Conservation (phyloP, 2,329 filamentous ascomycete genomes). For the Alternaria novae-zelandiae region DNA sequence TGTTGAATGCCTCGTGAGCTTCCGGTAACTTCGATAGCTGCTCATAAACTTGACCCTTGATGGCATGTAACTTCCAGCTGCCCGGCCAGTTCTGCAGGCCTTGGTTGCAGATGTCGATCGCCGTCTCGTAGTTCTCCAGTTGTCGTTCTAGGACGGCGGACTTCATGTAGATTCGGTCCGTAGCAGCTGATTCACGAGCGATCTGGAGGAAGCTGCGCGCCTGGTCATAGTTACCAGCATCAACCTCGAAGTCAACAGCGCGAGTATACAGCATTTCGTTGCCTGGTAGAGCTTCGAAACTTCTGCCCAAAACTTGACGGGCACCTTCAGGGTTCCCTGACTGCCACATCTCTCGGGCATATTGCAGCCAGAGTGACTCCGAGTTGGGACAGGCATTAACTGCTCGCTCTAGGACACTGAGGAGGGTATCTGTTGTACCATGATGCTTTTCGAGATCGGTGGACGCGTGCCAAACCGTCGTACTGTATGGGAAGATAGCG, state of each 20-base stretch:
- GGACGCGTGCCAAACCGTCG: conserved; percentile 86
- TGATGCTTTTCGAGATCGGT: conserved; percentile 91
- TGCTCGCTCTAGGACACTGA: conserved; percentile 86
- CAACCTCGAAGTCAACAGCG: conserved; percentile 93
- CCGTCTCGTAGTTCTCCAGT: conserved; percentile 76
- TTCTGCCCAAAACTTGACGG: conserved; percentile 80
- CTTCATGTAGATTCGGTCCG: conserved; percentile 97
- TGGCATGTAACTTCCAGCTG: conserved; percentile 92
- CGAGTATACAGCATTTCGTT: conserved; percentile 98
- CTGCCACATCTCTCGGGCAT: conserved; percentile 94
- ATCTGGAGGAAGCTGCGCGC: conserved; percentile 81
- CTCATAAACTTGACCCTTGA: conserved; percentile 98
- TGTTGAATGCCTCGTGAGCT: conserved; percentile 86
- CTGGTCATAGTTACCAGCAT: conserved; percentile 81
- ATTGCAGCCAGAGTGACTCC: conserved; percentile 93
- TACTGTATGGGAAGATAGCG: conserved; percentile 86
- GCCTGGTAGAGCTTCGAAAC: conserved; percentile 93
- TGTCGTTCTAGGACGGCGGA: conserved; percentile 92
- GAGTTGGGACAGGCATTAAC: conserved; percentile 92
- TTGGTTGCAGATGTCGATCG: conserved; percentile 85
- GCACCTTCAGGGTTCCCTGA: conserved; percentile 87
- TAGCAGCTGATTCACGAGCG: conserved; percentile 86
- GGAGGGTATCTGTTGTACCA: conserved; percentile 80
- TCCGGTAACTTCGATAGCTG: conserved; percentile 77
- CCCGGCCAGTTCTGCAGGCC: conserved; percentile 86